Evolutionary conservation across 2,329 filamentous ascomycete species (phyloP), one percentile per base, ranked within the genome.

Genomic region (Fusarium hainanense): DNA sequence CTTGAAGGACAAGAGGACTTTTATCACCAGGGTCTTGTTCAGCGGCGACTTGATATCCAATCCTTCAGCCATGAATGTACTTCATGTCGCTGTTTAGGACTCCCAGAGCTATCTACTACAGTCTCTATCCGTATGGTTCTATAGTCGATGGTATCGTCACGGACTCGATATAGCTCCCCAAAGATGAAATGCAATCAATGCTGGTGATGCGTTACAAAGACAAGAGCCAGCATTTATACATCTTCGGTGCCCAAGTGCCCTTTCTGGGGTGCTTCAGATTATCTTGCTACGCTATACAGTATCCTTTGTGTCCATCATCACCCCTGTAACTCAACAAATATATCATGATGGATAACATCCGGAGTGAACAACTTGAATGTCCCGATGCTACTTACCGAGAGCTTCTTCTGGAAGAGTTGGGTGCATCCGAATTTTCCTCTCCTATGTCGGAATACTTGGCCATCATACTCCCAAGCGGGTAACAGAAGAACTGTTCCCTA

Each of bases 201-300:
- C 9, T n/a, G 3, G 5, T 11, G 14, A 32, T 7, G 7, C 1
- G 3, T 37, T 11, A 6, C 6, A 11, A 6, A n/a, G 5, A n/a
- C 2, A 6, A 18, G 5, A 11, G 11, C 16, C 16, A 3, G 32
- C 16, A 11, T 6, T 11, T 4, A 18, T 18, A 37, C 9, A 11
- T 5, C 9, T 37, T 37, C 18, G 3, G 34, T 18, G 3, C 6
- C 4, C 7, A 37, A n/a, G 16, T 6, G 9, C 1, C 4, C 16
- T 11, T n/a, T 11, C 10, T n/a, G 18, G 18, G 3, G n/a, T 37
- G 6, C 10, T n/a, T 37, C 9, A n/a, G 9, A 3, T 6, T 9
- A 11, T 18, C 32, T 18, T 18, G 4, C 14, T 34, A 18, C 14
- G 14, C 5, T 18, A 37, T 18, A 9, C 5, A 4, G 16, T 37